A percentile compares a stretch with the other conserved stretches of the same genome.
Conservation (phyloP, 176 grass and related monocot species). For the Cenchrus americanus region DNA sequence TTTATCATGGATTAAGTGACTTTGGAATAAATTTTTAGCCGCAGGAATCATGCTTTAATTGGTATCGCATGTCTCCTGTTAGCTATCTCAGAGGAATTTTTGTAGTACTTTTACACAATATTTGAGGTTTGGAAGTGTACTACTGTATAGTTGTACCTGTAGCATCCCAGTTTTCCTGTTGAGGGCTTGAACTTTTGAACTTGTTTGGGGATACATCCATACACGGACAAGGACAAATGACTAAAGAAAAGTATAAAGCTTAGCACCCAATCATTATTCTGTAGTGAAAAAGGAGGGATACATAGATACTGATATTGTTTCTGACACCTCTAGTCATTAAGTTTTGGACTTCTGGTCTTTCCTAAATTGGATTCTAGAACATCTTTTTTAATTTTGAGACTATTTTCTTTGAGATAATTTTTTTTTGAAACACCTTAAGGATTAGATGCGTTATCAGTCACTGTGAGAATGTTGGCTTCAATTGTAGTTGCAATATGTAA, state of each 20-base stretch:
- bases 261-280: background rate
- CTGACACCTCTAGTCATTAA: background rate
- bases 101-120: background rate
- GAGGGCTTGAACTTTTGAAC: background rate
- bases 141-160: background rate
- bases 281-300: background rate
- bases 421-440: background rate
- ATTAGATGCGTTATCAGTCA: conserved; percentile 4
- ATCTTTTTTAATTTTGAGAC: background rate
- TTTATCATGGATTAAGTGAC: background rate
- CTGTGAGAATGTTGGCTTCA: conserved; percentile 3
- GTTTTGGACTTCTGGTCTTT: background rate
- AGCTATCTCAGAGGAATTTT: background rate
- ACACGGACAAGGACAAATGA: background rate
- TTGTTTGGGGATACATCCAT: background rate
- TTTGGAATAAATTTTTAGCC: background rate
- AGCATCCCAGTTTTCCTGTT: background rate
- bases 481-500: background rate
- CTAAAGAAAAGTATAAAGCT: conserved; percentile 20
- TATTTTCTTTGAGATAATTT: background rate
- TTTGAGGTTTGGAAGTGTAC: conserved; percentile 5
- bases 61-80: background rate
- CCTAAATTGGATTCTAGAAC: background rate
- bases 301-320: too few species aligned
- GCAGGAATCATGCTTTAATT: background rate